Conservation (phyloP, 306 rosid species). For the Dalbergia cochinchinensis region DNA sequence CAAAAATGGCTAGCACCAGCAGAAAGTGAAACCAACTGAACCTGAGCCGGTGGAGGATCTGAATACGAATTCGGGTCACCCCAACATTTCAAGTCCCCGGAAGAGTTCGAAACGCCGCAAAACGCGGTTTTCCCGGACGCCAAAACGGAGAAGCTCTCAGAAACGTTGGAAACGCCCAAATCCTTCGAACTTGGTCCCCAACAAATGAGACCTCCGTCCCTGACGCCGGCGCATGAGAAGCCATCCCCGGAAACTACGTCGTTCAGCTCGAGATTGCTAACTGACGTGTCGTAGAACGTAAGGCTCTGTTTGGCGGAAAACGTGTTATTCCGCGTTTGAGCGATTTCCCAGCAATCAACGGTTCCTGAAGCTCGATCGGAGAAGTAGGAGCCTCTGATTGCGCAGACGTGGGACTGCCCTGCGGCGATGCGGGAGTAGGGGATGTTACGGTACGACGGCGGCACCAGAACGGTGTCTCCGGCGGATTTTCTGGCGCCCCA, state of each 20-base stretch:
- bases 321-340: constrained; percentile 45
- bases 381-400: constrained; percentile 79
- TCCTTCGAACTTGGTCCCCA: constrained; percentile 78
- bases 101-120: constrained; percentile 69
- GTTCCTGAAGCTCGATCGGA: constrained; percentile 67
- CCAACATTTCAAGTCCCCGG: constrained; percentile 78
- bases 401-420: constrained; percentile 82
- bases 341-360: constrained; percentile 85
- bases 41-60: constrained; percentile 48
- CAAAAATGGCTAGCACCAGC: constrained; percentile 79
- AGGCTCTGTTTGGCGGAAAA: constrained; percentile 56
- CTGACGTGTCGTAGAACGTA: constrained; percentile 58
- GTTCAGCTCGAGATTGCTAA: constrained; percentile 53
- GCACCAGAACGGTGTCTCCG: constrained; percentile 82
- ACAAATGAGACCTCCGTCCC: constrained; percentile 78
- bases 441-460: constrained; percentile 55
- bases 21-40: constrained; percentile 57
- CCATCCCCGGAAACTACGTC: constrained; percentile 83
- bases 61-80: constrained; percentile 56
- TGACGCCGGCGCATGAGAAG: constrained; percentile 72
- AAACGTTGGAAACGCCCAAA: constrained; percentile 56
- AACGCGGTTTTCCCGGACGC: constrained; percentile 69
- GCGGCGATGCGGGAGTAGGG: constrained; percentile 81
- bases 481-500: constrained; percentile 57
- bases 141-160: constrained; percentile 58